Conservation (phyloP, 2,329 filamentous ascomycete genomes). For the Colletotrichum magnum region DNA sequence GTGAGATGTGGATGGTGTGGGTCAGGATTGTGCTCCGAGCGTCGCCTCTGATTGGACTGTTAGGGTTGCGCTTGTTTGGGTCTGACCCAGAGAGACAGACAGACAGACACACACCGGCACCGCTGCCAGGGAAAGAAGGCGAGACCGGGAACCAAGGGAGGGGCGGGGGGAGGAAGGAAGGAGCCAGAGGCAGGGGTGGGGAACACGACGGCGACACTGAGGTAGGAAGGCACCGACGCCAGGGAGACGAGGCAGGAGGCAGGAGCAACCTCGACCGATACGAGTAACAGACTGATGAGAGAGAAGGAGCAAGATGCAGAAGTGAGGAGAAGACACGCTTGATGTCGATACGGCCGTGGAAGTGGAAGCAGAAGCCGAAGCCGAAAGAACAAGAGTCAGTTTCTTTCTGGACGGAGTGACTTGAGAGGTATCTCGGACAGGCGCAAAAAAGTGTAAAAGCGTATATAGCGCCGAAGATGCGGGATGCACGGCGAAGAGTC, state of each 20-base stretch:
- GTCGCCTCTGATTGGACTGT: constrained; percentile 15
- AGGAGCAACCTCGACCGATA: too few relatives aligned
- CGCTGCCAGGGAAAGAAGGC: constrained; percentile 34
- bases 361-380: neutral
- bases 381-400: neutral
- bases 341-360: constrained; percentile 19
- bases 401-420: too few relatives aligned
- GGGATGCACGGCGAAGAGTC: neutral
- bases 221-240: neutral
- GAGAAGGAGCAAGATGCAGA: too few relatives aligned
- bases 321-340: neutral
- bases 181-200: constrained; percentile 15
- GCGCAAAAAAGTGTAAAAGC: too few relatives aligned
- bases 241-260: constrained; percentile 11
- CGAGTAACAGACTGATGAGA: too few relatives aligned
- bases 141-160: constrained; percentile 18
- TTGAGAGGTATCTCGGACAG: too few relatives aligned
- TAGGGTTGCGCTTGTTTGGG: constrained; percentile 34
- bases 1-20: constrained; percentile 33
- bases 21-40: neutral
- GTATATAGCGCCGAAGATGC: neutral
- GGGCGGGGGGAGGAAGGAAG: constrained; percentile 12
- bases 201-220: constrained; percentile 19
- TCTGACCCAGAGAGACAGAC: constrained; percentile 30
- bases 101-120: constrained; percentile 15